Evolutionary conservation across 805 yeast species (phyloP), one percentile per base, ranked within the genome.

Genomic region (Metschnikowia henanensis): DNA sequence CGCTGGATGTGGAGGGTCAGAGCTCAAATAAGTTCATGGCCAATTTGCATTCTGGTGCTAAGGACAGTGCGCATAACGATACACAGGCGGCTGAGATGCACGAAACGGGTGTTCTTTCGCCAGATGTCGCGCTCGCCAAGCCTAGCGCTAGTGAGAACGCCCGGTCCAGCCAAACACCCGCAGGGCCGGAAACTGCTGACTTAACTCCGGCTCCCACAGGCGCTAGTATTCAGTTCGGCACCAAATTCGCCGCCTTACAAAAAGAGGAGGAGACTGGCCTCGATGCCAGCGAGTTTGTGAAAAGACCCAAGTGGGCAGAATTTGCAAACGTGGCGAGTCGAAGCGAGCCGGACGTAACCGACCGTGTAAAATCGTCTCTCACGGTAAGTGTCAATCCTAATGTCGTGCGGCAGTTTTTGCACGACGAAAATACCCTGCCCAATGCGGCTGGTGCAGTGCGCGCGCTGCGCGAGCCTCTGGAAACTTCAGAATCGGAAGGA

Each of bases 371-470:
- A 10, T 9, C 6, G 19, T 26, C 15, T 5, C 17, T 9, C 17
- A 23, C 21, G 13, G 26, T 41, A 16, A 20, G 26, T 23, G 44
- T 41, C 19, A 30, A 30, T 9, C 40, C 17, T 5, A 10, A 30
- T 12, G 37, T 37, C 30, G 41, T 42, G 41, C 41, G 29, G 37
- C 45, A 19, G 22, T 42, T 35, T 20, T 36, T 42, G 41, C 41
- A 42, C 34, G 45, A 42, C 37, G 45, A 36, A 31, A 26, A 20
- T 10, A 23, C 12, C 5, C 13, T 18, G n/a, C 16, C 35, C 16
- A 20, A 26, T 39, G 43, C 32, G 30, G 33, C 30, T 33, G 21
- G 20, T 16, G 38, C 30, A 26, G 22, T 21, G n/a, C 22, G n/a
- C 22, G 17, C 35, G 22, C 19, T 15, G 32, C n/a, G 32, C 6